phyloP scores from a whole-genome alignment of 192 early-diverging fungal species.

The Coemansia biformis region DNA sequence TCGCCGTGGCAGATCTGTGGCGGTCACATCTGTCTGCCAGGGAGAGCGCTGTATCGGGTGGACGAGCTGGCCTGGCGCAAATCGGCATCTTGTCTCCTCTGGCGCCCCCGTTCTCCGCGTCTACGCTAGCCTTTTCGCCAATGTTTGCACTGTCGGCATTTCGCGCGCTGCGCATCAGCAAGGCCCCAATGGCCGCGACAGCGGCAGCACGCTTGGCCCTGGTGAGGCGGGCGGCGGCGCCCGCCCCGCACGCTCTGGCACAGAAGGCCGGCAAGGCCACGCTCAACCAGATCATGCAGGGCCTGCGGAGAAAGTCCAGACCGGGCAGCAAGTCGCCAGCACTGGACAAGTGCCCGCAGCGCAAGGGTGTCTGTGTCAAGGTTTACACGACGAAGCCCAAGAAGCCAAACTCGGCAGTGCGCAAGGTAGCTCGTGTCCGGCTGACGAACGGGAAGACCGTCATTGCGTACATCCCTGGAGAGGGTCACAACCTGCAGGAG shows the following conservation, averaged over 20 bases:
- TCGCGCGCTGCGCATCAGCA: constrained; percentile 34
- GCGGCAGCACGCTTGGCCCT: too few species aligned
- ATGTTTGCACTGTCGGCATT: constrained; percentile 41
- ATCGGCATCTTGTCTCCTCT: too few species aligned
- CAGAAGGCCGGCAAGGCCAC: constrained; percentile 66
- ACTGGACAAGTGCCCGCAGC: constrained; percentile 80
- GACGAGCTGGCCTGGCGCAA: too few species aligned
- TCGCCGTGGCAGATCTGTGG: too few species aligned
- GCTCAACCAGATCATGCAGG: constrained; percentile 88
- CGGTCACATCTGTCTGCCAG: too few species aligned
- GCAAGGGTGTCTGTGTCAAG: constrained; percentile 91
- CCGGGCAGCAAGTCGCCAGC: constrained; percentile 73
- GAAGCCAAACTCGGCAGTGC: constrained; percentile 97
- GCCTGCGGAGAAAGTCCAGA: constrained; percentile 64
- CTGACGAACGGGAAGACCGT: constrained; percentile 89
- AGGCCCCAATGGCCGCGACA: constrained; percentile 1
- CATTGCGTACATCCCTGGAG: constrained; percentile 95
- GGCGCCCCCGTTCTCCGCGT: too few species aligned
- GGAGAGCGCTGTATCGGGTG: too few species aligned
- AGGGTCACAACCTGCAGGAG: constrained; percentile 97
- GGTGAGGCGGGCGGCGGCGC: not conserved
- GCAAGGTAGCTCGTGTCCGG: constrained; percentile 87
- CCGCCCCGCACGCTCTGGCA: constrained; percentile 3
- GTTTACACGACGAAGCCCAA: constrained; percentile 95
- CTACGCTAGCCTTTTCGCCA: too few species aligned